phyloP scores from a whole-genome alignment of 2,329 filamentous ascomycete genomes.

The Alternaria triticimaculans region DNA sequence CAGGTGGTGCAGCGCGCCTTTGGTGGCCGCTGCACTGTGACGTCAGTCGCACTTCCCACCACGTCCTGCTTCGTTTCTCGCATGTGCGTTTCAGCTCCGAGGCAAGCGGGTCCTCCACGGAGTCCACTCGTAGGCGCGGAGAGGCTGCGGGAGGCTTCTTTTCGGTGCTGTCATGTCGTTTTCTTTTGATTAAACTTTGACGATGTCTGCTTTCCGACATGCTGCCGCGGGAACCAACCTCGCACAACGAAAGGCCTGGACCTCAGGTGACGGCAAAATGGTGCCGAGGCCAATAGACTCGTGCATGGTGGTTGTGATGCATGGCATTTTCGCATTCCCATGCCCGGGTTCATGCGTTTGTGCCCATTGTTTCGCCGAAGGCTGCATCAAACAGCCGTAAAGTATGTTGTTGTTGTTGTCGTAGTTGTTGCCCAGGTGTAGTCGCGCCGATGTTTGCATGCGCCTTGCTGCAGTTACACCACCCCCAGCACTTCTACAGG shows the following conservation, averaged over 20 bases:
- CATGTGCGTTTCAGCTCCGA: not conserved
- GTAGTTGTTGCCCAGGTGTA: not conserved
- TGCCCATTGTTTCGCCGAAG: conserved; percentile 1
- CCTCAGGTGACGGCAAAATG: not conserved
- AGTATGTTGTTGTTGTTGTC: not conserved
- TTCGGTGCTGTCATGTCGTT: not conserved
- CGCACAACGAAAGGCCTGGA: not conserved
- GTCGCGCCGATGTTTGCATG: not conserved
- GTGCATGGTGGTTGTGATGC: not conserved
- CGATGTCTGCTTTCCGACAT: not conserved
- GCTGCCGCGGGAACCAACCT: not conserved
- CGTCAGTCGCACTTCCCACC: conserved; percentile 10
- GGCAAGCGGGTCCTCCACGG: not conserved
- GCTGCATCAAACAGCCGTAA: not conserved
- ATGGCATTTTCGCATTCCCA: not conserved
- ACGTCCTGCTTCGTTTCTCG: not conserved
- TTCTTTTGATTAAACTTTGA: not conserved
- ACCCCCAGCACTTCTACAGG: not conserved
- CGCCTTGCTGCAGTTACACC: not conserved
- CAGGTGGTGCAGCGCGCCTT: conserved; percentile 9
- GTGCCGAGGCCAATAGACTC: not conserved
- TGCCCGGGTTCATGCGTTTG: not conserved
- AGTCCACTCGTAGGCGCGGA: not conserved
- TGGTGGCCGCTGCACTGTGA: conserved; percentile 21
- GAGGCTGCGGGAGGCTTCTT: not conserved